These are phyloP conservation scores for Luffa aegyptiaca DNA, from an alignment of 306 rosid species.

Conservation along the genomic window DNA sequence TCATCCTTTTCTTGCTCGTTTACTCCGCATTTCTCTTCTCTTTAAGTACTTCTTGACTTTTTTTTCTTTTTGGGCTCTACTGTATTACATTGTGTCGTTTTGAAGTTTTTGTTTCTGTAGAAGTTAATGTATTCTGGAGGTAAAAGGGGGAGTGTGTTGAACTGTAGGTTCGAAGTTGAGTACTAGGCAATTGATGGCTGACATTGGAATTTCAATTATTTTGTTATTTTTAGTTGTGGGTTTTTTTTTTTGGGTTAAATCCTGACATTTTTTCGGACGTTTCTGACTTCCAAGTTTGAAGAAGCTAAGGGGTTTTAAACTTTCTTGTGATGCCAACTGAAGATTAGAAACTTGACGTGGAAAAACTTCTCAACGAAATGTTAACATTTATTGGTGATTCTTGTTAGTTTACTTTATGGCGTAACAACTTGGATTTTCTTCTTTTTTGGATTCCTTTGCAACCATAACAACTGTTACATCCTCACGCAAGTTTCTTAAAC, in stretches of 20 bases:
- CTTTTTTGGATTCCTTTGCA: background rate
- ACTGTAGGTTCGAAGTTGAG: background rate
- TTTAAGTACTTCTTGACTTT: background rate
- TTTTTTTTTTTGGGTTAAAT: background rate
- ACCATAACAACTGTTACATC: background rate
- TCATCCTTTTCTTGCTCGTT: background rate
- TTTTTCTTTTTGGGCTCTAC: background rate
- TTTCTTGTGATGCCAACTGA: background rate
- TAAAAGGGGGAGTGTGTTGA: background rate
- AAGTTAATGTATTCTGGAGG: background rate
- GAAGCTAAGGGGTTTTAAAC: background rate
- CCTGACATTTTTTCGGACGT: background rate
- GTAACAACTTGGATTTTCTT: background rate
- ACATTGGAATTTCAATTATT: background rate
- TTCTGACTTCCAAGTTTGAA: background rate
- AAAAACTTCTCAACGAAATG: background rate
- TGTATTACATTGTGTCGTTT: background rate
- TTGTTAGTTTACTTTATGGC: background rate
- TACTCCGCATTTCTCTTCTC: background rate
- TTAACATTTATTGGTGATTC: background rate
- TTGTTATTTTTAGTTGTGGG: background rate
- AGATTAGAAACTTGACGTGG: background rate
- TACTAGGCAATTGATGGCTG: background rate
- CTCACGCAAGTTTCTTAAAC: background rate
- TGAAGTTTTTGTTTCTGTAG: background rate